These are phyloP conservation scores for Pseudopediastrum boryanum DNA, from an alignment of 139 green algal species.

Conservation along the genomic window DNA sequence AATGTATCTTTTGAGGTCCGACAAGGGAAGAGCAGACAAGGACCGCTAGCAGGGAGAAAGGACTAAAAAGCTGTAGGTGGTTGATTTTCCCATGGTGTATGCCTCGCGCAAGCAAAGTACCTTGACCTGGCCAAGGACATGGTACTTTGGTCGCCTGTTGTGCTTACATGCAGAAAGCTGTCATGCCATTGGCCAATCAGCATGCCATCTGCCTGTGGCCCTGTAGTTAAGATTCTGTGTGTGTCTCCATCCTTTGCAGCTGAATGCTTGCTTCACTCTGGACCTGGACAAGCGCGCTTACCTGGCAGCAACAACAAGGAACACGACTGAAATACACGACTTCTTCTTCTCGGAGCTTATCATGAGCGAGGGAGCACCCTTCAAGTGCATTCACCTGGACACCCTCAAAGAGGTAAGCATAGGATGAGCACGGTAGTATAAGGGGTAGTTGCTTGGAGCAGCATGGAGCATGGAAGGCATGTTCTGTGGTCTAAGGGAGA, in stretches of 20 bases:
- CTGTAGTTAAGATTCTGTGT: not conserved
- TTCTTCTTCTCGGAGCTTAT: conserved; percentile 34
- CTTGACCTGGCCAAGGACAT: not conserved
- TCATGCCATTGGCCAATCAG: not conserved
- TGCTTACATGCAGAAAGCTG: not conserved
- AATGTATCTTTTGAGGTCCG: not conserved
- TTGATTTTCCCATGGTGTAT: not conserved
- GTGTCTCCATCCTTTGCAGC: not conserved
- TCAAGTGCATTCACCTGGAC: conserved; percentile 27
- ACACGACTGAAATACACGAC: not conserved
- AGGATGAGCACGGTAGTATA: not conserved
- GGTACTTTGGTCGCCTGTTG: not conserved
- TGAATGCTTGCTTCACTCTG: conserved; percentile 21
- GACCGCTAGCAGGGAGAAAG: too few species aligned
- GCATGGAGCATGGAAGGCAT: too few species aligned
- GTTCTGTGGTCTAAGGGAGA: too few species aligned
- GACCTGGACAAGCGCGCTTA: conserved; percentile 37
- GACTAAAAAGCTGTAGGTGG: too few species aligned
- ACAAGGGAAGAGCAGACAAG: too few species aligned
- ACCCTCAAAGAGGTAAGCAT: conserved; percentile 2
- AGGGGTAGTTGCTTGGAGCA: too few species aligned
- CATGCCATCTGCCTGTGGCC: not conserved
- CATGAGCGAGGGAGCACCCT: conserved; percentile 35
- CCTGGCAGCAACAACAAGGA: conserved; percentile 18
- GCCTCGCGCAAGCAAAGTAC: not conserved